Percentiles rank a stretch among this genome's conserved stretches.
Evolutionary conservation across 2,329 filamentous ascomycete genomes (phyloP).

Genomic region (Ilyonectria mors-panacis): DNA sequence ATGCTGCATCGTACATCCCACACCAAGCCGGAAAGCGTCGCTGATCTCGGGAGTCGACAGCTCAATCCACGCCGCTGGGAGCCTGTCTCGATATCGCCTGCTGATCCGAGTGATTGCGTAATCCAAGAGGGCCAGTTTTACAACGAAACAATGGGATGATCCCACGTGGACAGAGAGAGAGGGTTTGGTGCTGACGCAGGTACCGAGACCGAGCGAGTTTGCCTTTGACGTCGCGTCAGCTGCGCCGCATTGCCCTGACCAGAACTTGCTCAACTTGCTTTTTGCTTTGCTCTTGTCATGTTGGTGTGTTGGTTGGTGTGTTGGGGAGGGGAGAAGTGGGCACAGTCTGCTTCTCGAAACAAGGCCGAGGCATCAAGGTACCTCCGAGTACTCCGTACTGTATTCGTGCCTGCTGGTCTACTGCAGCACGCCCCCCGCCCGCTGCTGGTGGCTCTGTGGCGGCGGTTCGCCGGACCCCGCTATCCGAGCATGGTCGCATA

Average conservation of each 20-base stretch:
- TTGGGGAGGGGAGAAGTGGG: not conserved
- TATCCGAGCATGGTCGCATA: too few species aligned
- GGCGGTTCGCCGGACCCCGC: too few species aligned
- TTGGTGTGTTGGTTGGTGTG: not conserved
- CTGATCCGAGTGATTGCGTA: conserved; percentile 22
- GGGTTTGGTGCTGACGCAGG: conserved; percentile 42
- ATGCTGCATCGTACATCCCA: conserved; percentile 24
- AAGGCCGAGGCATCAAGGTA: conserved; percentile 17
- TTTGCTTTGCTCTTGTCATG: too few species aligned
- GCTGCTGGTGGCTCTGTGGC: conserved; percentile 28
- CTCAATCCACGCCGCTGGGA: conserved; percentile 38
- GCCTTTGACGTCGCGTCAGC: not conserved
- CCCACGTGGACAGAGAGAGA: conserved; percentile 41
- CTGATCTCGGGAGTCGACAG: conserved; percentile 45
- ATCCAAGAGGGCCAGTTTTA: conserved; percentile 14
- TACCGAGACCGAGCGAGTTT: conserved; percentile 29
- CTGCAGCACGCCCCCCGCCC: conserved; percentile 20
- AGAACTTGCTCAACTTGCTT: not conserved
- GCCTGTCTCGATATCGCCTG: conserved; percentile 17
- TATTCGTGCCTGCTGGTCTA: not conserved
- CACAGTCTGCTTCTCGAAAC: conserved; percentile 19
- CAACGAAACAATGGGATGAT: conserved; percentile 34
- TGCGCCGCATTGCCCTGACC: not conserved
- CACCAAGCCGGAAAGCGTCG: conserved; percentile 40
- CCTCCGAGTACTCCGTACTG: conserved; percentile 1